phyloP scores from a whole-genome alignment of 2,329 filamentous ascomycete genomes.

The Fusarium sp. region DNA sequence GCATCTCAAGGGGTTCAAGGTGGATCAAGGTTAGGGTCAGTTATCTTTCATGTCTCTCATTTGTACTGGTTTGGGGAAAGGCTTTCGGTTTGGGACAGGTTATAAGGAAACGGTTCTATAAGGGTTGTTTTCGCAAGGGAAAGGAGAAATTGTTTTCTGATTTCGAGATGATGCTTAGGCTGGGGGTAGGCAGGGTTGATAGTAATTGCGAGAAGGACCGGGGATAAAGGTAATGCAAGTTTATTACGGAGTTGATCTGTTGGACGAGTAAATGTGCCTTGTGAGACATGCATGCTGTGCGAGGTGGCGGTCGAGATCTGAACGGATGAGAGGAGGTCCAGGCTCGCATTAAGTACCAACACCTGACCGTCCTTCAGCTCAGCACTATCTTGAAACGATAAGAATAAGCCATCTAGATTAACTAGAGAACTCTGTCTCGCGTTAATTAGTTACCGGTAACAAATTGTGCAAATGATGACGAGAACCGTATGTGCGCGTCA shows the following conservation, averaged over 20 bases:
- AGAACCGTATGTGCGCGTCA: slow-evolving; percentile 39
- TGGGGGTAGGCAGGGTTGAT: neutral
- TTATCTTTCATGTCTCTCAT: slow-evolving; percentile 37
- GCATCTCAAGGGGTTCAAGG: slow-evolving; percentile 36
- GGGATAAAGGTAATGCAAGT: slow-evolving; percentile 28
- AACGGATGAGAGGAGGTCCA: neutral
- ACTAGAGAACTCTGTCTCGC: slow-evolving; percentile 6
- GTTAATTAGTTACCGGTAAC: neutral
- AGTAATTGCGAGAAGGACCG: slow-evolving; percentile 21
- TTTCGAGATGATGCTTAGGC: slow-evolving; percentile 11
- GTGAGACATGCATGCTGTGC: slow-evolving; percentile 3
- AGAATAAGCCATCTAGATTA: neutral
- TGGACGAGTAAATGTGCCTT: neutral
- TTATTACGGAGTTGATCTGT: slow-evolving; percentile 20
- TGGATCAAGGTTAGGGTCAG: slow-evolving; percentile 26
- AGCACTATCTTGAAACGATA: neutral
- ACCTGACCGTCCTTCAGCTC: no score
- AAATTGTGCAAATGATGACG: neutral
- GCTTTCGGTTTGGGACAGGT: slow-evolving; percentile 30
- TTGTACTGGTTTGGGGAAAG: slow-evolving; percentile 32
- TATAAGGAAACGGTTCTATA: slow-evolving; percentile 37
- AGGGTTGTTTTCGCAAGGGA: slow-evolving; percentile 34
- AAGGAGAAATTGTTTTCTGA: slow-evolving; percentile 42
- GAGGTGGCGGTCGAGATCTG: neutral
- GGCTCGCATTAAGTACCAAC: neutral